phyloP scores from a whole-genome alignment of 2,329 filamentous ascomycete genomes.

The Aspergillus proliferans region DNA sequence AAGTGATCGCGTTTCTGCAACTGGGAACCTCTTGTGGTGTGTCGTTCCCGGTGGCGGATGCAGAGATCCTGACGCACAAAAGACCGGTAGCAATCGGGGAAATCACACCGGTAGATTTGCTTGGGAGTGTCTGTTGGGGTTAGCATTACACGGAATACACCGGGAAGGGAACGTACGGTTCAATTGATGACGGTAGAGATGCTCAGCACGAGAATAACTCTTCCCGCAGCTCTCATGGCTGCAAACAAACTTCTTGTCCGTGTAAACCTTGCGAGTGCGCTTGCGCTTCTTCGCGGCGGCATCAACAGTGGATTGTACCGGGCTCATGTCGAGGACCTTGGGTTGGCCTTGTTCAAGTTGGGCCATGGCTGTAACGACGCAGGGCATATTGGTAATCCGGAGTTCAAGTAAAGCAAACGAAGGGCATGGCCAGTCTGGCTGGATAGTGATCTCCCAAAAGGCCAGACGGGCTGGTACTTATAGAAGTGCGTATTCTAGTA shows the following conservation, averaged over 20 bases:
- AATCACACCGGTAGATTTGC: constrained; percentile 90
- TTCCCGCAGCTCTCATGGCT: constrained; percentile 84
- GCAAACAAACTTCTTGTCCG: constrained; percentile 64
- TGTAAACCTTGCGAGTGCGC: constrained; percentile 39
- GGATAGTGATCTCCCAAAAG: no score
- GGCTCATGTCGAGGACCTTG: constrained; percentile 9
- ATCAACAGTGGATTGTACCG: constrained; percentile 7
- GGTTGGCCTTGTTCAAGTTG: constrained; percentile 9
- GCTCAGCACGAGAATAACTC: constrained; percentile 92
- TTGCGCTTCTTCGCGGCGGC: constrained; percentile 13
- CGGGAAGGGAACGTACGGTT: constrained; percentile 61
- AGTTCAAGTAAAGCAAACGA: neutral
- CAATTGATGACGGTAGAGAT: constrained; percentile 91
- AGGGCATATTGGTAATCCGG: constrained; percentile 12
- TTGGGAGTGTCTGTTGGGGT: constrained; percentile 69
- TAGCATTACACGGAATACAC: constrained; percentile 3
- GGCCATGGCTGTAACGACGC: constrained; percentile 15
- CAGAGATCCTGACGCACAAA: constrained; percentile 94
- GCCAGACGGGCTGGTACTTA: no score
- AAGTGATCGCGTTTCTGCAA: constrained; percentile 45
- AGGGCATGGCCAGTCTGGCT: no score
- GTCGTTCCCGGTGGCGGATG: constrained; percentile 74
- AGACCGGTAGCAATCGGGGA: constrained; percentile 78
- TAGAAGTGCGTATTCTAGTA: no score
- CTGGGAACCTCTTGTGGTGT: constrained; percentile 58